phyloP scores from a whole-genome alignment of 2,329 filamentous ascomycete species.

The Pseudogymnoascus sp. region DNA sequence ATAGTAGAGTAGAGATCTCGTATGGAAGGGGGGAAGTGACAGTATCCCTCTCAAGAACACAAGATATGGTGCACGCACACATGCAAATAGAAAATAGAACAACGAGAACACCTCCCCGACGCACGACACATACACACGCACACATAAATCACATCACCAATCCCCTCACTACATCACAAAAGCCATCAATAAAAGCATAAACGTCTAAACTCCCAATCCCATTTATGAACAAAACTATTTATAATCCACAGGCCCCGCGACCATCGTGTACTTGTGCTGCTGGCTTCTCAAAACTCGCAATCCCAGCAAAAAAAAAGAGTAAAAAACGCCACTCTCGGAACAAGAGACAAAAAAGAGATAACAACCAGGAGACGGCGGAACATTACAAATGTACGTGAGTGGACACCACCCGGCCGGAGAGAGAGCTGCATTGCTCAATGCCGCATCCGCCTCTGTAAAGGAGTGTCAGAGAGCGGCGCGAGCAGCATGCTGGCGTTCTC shows the following conservation, averaged over 20 bases:
- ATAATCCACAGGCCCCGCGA: slow-evolving; percentile 6
- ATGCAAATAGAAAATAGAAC: not conserved
- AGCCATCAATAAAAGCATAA: not conserved
- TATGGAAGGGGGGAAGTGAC: not conserved
- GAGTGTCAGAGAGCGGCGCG: not conserved
- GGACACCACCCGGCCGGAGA: not conserved
- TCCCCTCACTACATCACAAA: not conserved
- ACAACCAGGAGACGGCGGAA: slow-evolving; percentile 4
- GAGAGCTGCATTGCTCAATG: not conserved
- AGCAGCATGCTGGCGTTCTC: not conserved
- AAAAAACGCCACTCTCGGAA: not conserved
- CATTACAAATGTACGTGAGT: slow-evolving; percentile 3
- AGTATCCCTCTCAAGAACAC: not conserved
- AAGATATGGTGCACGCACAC: not conserved
- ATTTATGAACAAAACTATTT: slow-evolving; percentile 8
- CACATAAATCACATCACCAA: not conserved
- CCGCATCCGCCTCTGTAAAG: not conserved
- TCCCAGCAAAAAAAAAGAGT: not conserved
- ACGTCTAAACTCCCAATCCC: not conserved
- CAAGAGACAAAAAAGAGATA: not conserved
- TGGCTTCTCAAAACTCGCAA: not conserved
- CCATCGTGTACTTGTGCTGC: slow-evolving; percentile 7
- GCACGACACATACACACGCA: not conserved
- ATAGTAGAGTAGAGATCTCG: not conserved
- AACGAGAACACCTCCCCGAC: not conserved